These are phyloP conservation scores for Aspergillus diversus DNA, from an alignment of 495 filamentous ascomycete species.

Conservation along the genomic window DNA sequence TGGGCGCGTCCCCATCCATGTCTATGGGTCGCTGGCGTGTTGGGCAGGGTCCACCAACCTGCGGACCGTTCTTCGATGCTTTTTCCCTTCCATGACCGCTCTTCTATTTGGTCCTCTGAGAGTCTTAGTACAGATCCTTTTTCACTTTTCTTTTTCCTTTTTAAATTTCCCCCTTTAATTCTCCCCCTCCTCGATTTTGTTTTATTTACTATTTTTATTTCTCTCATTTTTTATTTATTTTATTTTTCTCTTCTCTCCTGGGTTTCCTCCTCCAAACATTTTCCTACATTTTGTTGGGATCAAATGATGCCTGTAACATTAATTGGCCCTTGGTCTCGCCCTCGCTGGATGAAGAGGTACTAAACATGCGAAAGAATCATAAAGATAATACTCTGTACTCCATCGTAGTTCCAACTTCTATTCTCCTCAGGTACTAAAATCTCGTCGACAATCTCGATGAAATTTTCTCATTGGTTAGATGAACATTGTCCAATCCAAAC, in stretches of 20 bases:
- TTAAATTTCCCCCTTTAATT: not conserved
- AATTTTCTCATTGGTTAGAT: not conserved
- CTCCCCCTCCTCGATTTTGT: not conserved
- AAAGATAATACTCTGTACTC: no score
- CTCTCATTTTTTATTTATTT: not conserved
- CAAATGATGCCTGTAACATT: no score
- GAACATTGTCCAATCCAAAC: not conserved
- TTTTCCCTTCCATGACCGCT: conserved; percentile 24
- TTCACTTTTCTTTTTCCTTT: conserved; percentile 12
- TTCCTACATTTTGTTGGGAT: not conserved
- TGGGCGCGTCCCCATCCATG: conserved; percentile 41
- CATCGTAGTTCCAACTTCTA: no score
- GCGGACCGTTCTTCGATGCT: conserved; percentile 31
- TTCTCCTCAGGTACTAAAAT: not conserved
- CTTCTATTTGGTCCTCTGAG: conserved; percentile 13
- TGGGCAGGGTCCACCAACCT: conserved; percentile 25
- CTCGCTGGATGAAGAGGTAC: no score
- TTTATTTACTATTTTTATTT: no score
- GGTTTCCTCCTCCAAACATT: not conserved
- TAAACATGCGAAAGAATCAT: no score
- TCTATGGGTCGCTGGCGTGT: conserved; percentile 46
- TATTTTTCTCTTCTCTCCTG: not conserved
- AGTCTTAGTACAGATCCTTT: conserved; percentile 11
- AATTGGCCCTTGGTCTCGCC: no score
- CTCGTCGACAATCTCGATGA: not conserved